A percentile compares a stretch with the other conserved stretches of the same genome.
These are phyloP conservation scores for Blepharisma stoltei DNA, from an alignment of 73 alveolate species.

Conservation along the genomic window DNA sequence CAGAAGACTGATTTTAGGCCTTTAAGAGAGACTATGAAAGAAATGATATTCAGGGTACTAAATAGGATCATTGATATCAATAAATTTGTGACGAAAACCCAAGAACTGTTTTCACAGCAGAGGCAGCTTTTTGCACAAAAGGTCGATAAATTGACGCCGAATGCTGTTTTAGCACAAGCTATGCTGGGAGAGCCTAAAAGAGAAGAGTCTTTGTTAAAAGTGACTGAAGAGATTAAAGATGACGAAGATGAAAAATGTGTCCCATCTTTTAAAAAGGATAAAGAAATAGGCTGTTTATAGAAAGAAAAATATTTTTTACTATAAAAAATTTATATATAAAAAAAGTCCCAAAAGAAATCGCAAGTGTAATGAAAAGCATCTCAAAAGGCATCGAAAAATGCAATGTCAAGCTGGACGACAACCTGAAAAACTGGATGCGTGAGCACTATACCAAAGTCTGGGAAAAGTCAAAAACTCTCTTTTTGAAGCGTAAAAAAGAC, in stretches of 20 bases:
- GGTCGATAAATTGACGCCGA: constrained; percentile 2
- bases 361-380: background rate
- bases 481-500: constrained; percentile 6
- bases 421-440: constrained; percentile 14
- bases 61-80: background rate
- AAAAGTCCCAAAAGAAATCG: too few species aligned
- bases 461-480: constrained; percentile 18
- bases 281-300: too few species aligned
- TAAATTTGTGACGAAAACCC: background rate
- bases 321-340: too few species aligned
- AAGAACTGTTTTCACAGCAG: background rate
- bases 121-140: background rate
- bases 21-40: constrained; percentile 34
- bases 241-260: constrained; percentile 21
- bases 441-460: constrained; percentile 24
- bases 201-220: background rate
- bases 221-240: background rate
- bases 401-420: background rate
- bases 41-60: constrained; percentile 39
- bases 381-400: background rate
- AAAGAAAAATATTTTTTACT: too few species aligned
- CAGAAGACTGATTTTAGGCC: constrained; percentile 46
- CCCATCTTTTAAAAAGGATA: constrained; percentile 5
- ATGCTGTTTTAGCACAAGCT: background rate
- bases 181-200: background rate